These are phyloP conservation scores for Mycena capillaripes DNA, from an alignment of 768 basidiomycete species.

Conservation along the genomic window DNA sequence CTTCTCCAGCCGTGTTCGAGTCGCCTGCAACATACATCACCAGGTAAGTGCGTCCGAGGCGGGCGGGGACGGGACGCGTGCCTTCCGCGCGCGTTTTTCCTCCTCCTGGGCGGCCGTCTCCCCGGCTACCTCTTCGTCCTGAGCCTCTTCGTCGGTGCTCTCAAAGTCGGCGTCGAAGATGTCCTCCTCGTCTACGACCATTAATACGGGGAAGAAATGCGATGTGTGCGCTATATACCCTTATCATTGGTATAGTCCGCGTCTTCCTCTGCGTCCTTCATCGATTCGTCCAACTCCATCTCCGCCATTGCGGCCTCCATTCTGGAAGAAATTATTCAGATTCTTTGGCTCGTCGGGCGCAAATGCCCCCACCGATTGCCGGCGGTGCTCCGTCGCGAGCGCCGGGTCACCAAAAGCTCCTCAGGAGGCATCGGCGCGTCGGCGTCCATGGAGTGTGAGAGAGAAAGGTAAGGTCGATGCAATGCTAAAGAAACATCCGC, in stretches of 20 bases:
- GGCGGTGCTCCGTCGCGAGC: slow-evolving; percentile 80
- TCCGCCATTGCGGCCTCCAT: slow-evolving; percentile 87
- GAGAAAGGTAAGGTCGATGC: not conserved
- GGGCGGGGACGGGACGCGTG: slow-evolving; percentile 36
- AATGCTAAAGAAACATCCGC: not conserved
- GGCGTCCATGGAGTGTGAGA: slow-evolving; percentile 31
- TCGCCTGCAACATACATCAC: slow-evolving; percentile 56
- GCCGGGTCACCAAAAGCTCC: slow-evolving; percentile 67
- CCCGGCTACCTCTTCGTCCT: slow-evolving; percentile 66
- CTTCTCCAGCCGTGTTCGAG: slow-evolving; percentile 69
- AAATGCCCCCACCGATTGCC: slow-evolving; percentile 73
- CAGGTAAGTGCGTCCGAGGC: slow-evolving; percentile 6
- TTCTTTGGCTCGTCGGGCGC: not conserved
- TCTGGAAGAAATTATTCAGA: slow-evolving; percentile 51
- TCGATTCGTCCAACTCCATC: slow-evolving; percentile 68
- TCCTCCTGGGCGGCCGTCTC: slow-evolving; percentile 74
- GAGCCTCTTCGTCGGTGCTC: slow-evolving; percentile 83
- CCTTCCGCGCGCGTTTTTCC: slow-evolving; percentile 68
- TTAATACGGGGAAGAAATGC: not conserved
- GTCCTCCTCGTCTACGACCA: slow-evolving; percentile 81
- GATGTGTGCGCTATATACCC: slow-evolving; percentile 56
- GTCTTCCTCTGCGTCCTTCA: slow-evolving; percentile 79
- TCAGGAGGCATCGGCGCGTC: slow-evolving; percentile 40
- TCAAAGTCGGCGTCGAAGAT: slow-evolving; percentile 88
- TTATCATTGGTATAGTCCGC: slow-evolving; percentile 77